Conservation (phyloP, 768 basidiomycete species). For the Kwoniella mangroviensis region DNA sequence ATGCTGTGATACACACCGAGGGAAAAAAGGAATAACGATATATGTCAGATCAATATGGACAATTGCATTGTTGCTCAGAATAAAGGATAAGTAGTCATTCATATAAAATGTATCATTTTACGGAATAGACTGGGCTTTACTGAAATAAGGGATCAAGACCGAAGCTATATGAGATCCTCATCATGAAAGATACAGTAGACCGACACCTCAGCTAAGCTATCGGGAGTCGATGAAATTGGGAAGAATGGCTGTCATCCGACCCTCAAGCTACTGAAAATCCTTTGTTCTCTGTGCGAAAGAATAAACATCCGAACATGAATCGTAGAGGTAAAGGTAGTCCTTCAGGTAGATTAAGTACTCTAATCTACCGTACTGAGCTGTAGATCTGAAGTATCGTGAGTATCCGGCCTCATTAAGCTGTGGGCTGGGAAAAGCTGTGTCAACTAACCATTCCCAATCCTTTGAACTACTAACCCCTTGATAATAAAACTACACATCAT, state of each 20-base stretch:
- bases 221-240: too few relatives aligned
- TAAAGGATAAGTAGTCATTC: background rate
- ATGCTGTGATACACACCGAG: too few relatives aligned
- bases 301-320: background rate
- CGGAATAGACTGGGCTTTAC: background rate
- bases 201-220: too few relatives aligned
- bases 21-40: too few relatives aligned
- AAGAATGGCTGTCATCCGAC: too few relatives aligned
- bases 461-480: slow-evolving; percentile 6
- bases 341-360: background rate
- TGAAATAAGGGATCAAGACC: background rate
- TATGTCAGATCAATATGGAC: background rate
- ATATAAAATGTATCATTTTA: background rate
- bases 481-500: background rate
- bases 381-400: background rate
- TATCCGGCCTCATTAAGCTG: background rate
- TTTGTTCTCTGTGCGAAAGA: background rate
- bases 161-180: background rate
- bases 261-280: background rate
- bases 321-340: background rate
- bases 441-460: background rate
- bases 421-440: background rate
- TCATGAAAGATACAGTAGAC: too few relatives aligned
- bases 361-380: background rate
- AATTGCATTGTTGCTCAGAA: background rate